These are phyloP conservation scores for Dillenia suffruticosa DNA, from an alignment of 164 flowering plant genomes.

Conservation along the genomic window DNA sequence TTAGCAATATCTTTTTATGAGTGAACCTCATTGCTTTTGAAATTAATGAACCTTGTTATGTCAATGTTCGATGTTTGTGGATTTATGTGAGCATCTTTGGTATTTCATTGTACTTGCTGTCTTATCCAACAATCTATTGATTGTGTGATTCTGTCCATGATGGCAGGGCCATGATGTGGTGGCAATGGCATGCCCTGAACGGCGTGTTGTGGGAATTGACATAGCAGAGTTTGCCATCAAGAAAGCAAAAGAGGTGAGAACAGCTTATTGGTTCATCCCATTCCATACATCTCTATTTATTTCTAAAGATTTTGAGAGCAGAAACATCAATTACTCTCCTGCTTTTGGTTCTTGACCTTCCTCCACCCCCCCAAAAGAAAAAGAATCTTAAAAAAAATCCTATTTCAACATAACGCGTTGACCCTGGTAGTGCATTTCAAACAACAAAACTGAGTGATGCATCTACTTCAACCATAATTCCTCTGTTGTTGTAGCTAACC, in stretches of 20 bases:
- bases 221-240: constrained; percentile 59
- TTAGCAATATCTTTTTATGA: too few relatives aligned
- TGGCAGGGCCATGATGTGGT: constrained; percentile 85
- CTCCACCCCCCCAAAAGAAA: too few relatives aligned
- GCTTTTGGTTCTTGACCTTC: too few relatives aligned
- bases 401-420: neutral
- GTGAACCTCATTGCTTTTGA: too few relatives aligned
- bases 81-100: too few relatives aligned
- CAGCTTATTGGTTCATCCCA: neutral
- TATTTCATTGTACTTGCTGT: neutral
- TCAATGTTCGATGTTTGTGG: too few relatives aligned
- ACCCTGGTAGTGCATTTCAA: neutral
- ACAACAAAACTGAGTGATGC: too few relatives aligned
- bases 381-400: neutral
- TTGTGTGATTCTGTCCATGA: neutral
- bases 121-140: neutral
- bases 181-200: constrained; percentile 65
- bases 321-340: neutral
- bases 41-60: too few relatives aligned
- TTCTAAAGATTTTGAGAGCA: neutral
- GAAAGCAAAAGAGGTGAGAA: constrained; percentile 57
- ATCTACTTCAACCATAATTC: too few relatives aligned
- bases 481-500: too few relatives aligned
- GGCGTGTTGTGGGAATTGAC: constrained; percentile 75
- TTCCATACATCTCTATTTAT: neutral